These are phyloP conservation scores for Arthrobotrys megalospora DNA, from an alignment of 2,329 filamentous ascomycete genomes.

Conservation along the genomic window DNA sequence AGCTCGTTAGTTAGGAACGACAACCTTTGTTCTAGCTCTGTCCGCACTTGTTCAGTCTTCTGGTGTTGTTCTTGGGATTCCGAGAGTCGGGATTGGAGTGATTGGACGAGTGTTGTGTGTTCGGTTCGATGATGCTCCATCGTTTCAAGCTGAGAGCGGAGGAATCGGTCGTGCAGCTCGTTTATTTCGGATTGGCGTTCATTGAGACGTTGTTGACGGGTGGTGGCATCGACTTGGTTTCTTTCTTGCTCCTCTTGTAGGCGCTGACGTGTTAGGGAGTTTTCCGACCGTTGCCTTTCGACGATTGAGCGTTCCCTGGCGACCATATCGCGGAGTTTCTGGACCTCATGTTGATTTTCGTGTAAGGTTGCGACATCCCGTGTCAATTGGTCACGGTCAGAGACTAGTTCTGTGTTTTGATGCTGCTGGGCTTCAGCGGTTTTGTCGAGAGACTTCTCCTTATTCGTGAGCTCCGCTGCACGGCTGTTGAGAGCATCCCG, in stretches of 20 bases:
- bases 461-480: slow-evolving; percentile 17
- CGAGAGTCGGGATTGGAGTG: slow-evolving; percentile 43
- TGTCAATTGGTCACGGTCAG: slow-evolving; percentile 14
- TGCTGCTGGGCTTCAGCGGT: not conserved
- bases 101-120: slow-evolving; percentile 47
- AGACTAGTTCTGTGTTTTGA: slow-evolving; percentile 19
- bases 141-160: slow-evolving; percentile 52
- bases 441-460: slow-evolving; percentile 27
- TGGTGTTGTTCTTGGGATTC: slow-evolving; percentile 41
- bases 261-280: slow-evolving; percentile 22
- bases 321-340: slow-evolving; percentile 29
- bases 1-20: slow-evolving; percentile 50
- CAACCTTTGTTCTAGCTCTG: slow-evolving; percentile 44
- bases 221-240: slow-evolving; percentile 1
- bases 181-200: slow-evolving; percentile 52
- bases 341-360: slow-evolving; percentile 41
- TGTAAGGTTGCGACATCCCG: slow-evolving; percentile 35
- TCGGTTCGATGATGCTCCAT: slow-evolving; percentile 47
- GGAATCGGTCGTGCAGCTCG: slow-evolving; percentile 45
- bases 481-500: slow-evolving; percentile 19
- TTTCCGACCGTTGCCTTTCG: slow-evolving; percentile 48
- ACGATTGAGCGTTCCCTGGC: slow-evolving; percentile 30
- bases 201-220: slow-evolving; percentile 28
- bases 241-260: slow-evolving; percentile 38
- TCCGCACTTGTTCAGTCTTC: slow-evolving; percentile 36